Percentiles rank a stretch among this genome's conserved stretches.
These are phyloP conservation scores for Symbiodinium pilosum DNA, from an alignment of 73 alveolate species.

Conservation along the genomic window DNA sequence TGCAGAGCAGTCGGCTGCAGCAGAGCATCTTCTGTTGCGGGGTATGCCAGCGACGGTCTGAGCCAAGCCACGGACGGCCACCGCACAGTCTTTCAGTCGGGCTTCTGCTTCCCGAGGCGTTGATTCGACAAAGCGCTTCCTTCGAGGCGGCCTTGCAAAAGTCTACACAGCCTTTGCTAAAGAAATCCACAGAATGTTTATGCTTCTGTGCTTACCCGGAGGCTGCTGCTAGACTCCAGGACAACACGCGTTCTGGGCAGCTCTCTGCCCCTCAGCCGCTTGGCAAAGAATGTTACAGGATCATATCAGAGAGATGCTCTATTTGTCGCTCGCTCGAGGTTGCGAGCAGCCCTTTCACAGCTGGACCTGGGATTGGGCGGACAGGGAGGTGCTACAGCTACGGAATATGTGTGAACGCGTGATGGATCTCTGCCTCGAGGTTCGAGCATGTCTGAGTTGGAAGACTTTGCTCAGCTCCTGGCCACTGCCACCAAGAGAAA, in stretches of 20 bases:
- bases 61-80: background rate
- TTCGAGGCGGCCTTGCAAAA: background rate
- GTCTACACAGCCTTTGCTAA: too few species aligned
- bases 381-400: background rate
- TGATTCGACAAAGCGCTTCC: background rate
- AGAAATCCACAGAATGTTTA: too few species aligned
- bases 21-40: conserved; percentile 75
- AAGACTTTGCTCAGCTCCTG: conserved; percentile 36
- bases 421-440: background rate
- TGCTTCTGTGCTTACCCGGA: background rate
- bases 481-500: conserved; percentile 28
- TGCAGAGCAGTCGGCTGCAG: conserved; percentile 65
- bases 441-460: conserved; percentile 43
- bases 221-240: conserved; percentile 63
- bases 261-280: conserved; percentile 41
- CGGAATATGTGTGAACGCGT: background rate
- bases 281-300: background rate
- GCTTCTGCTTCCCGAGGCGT: background rate
- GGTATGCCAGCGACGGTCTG: conserved; percentile 28
- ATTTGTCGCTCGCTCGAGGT: too few species aligned
- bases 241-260: conserved; percentile 49
- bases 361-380: background rate
- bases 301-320: too few species aligned
- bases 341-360: background rate
- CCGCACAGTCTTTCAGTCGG: background rate